Evolutionary conservation across 352 stramenopile species (phyloP), one percentile per base, ranked within the genome.

Genomic region (Phytophthora hybrid): DNA sequence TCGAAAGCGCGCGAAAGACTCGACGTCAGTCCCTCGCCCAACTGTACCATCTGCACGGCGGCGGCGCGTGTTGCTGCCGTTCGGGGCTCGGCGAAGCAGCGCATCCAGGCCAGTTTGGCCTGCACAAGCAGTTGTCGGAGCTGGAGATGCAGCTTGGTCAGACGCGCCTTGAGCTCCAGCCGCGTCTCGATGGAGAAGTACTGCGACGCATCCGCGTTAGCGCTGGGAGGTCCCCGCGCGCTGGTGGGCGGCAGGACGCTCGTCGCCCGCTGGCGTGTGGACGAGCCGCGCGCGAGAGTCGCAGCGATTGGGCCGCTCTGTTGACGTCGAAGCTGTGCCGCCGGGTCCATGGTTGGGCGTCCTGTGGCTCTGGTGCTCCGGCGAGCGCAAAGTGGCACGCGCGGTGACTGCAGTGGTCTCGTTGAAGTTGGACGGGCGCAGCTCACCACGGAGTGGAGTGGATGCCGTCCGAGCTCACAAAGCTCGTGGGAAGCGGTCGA

Each of bases 151-250:
- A 90, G 69, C 13, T 59, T 71, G 4, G 47, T 53, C 4, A 93
- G 74, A 5, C 75, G 74, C 34, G 85, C 63, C 55, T 85, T 84
- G 49, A 90, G 77, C 49, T 88, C 76, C 16, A 87, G 57, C 1
- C 84, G 79, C 55, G 81, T 91, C 73, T 93, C 82, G 57, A 93
- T 89, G 31, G 78, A 71, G 66, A 92, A 88, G 52, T 82, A 92
- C 57, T 83, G 77, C 29, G 63, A 75, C 61, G 78, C 63, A 66
- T 80, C 73, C 37, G 78, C 74, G 29, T 74, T 64, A 63, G 49
- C 23, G 46, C 21, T 61, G n/a, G 63, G 21, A 62, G 49, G 34
- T 41, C 61, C 54, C 55, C 66, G 60, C 21, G 56, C 55, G 59
- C 53, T 70, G 53, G 53, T 63, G 44, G 54, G 59, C 54, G 56